Evolutionary conservation across 2,329 filamentous ascomycete species (phyloP).

Genomic region (Phaeosphaeriaceae sp.): DNA sequence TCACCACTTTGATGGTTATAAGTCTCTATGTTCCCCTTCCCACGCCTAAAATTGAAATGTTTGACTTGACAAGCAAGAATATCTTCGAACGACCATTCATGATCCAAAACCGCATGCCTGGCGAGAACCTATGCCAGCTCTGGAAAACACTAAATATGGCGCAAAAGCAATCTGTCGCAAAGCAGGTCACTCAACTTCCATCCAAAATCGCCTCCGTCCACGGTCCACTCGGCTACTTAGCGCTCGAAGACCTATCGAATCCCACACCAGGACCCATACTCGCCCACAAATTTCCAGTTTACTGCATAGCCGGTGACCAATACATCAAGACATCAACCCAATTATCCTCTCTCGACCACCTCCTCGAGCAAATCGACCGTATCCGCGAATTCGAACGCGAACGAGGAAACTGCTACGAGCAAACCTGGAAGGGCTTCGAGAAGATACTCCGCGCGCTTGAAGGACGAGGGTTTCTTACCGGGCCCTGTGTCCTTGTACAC

Average conservation of each 20-base stretch:
- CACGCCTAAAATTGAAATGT: slow-evolving; percentile 7
- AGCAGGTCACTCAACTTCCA: neutral
- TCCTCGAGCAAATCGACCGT: slow-evolving; percentile 12
- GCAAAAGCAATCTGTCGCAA: slow-evolving; percentile 1
- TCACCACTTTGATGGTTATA: slow-evolving; percentile 2
- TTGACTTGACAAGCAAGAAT: neutral
- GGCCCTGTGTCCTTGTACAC: slow-evolving; percentile 25
- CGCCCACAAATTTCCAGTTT: slow-evolving; percentile 9
- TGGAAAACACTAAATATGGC: slow-evolving; percentile 1
- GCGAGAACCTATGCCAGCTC: neutral
- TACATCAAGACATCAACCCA: slow-evolving; percentile 1
- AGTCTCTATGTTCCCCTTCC: neutral
- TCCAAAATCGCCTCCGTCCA: neutral
- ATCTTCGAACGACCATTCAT: slow-evolving; percentile 3
- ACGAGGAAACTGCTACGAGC: slow-evolving; percentile 3
- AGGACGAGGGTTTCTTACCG: slow-evolving; percentile 11
- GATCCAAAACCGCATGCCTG: slow-evolving; percentile 1
- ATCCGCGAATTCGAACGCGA: slow-evolving; percentile 7
- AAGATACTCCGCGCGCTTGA: slow-evolving; percentile 16
- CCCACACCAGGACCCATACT: neutral
- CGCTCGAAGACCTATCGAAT: neutral
- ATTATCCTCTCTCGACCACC: neutral
- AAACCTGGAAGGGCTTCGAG: slow-evolving; percentile 15
- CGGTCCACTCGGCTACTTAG: slow-evolving; percentile 2
- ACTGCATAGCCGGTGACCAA: too few species aligned